These are phyloP conservation scores for Trichoderma erinaceum DNA, from an alignment of 495 filamentous ascomycete species.

Conservation along the genomic window DNA sequence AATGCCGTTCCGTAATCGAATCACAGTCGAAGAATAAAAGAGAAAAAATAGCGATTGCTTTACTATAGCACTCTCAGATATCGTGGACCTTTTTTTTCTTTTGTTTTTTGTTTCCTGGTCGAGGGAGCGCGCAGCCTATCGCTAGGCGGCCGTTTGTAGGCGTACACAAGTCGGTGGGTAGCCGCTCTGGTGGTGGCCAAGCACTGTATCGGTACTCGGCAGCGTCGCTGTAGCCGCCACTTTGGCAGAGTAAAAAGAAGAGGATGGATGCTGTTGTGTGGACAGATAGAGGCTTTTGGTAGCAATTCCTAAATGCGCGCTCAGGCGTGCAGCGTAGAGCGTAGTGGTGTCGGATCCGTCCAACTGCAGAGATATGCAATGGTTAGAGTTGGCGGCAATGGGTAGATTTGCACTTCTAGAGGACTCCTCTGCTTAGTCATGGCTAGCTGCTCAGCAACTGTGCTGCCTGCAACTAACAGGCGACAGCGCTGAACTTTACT, in stretches of 20 bases:
- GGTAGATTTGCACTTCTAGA: slow-evolving; percentile 10
- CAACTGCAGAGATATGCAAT: slow-evolving; percentile 10
- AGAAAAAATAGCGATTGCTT: not conserved
- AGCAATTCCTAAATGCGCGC: not conserved
- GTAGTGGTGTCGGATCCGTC: not conserved
- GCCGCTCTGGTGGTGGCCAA: not conserved
- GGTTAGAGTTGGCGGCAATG: slow-evolving; percentile 2
- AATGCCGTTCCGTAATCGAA: not conserved
- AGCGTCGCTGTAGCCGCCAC: not conserved
- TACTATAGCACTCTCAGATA: not conserved
- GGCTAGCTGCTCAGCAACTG: not conserved
- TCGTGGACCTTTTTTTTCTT: not conserved
- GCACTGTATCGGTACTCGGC: not conserved
- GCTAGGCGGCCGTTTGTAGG: not conserved
- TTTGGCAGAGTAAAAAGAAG: not conserved
- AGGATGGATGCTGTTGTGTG: not conserved
- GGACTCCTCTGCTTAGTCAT: slow-evolving; percentile 7
- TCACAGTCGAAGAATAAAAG: not conserved
- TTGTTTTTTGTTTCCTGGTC: not conserved
- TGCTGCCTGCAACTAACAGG: not conserved
- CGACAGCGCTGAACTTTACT: slow-evolving; percentile 1
- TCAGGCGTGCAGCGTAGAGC: slow-evolving; percentile 1
- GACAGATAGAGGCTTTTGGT: not conserved
- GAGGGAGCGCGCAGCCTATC: not conserved
- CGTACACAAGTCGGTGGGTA: slow-evolving; percentile 13